Base-by-base conservation (phyloP, 306 rosid species). In the Lathyrus aphaca region DNA sequence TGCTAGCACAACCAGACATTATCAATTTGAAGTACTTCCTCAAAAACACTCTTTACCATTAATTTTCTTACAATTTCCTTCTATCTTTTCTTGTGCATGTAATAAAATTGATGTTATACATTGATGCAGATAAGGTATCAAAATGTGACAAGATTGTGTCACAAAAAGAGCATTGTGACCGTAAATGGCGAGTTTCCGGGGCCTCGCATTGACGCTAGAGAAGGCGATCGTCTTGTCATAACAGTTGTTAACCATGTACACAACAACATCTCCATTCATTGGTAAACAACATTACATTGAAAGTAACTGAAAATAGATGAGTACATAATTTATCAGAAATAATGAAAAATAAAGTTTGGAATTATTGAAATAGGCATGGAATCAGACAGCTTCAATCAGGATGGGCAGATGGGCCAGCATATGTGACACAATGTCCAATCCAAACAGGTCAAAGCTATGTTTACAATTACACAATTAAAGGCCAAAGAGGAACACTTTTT, bases 341-440 rank as follows among this genome's bases (percentile, higher is more conserved):
- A 29, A 29, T 29, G 5, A 29, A 29, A 29, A 29, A 23, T 23
- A 23, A 23, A 29, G 32, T 29, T 29, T 64, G 60, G 18, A 12
- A 8, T 14, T 21, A 74, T 66, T 48, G 1, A 65, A 77, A 19
- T 65, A 88, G 94, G 95, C 95, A 86, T 46, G 95, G 91, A 0
- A 73, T 88, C 77, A 40, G 89, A 57, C 87, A 86, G 12, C 82
- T 88, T 57, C 82, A 19, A 61, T 54, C 83, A 10, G 87, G 89
- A 2, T 88, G 95, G 89, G 89, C 89, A 0, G 91, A 88, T 74
- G 89, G 91, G 6, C 95, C 91, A 4, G 87, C 89, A 43, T 86
- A 86, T 38, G 81, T 86, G 55, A 82, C 95, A 3, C 89, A 88
- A 16, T 86, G 91, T 66, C 95, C 91, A 2, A 88, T 88, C 11